These are phyloP conservation scores for Entomortierella beljakovae DNA, from an alignment of 192 early-diverging fungal species.

Conservation along the genomic window DNA sequence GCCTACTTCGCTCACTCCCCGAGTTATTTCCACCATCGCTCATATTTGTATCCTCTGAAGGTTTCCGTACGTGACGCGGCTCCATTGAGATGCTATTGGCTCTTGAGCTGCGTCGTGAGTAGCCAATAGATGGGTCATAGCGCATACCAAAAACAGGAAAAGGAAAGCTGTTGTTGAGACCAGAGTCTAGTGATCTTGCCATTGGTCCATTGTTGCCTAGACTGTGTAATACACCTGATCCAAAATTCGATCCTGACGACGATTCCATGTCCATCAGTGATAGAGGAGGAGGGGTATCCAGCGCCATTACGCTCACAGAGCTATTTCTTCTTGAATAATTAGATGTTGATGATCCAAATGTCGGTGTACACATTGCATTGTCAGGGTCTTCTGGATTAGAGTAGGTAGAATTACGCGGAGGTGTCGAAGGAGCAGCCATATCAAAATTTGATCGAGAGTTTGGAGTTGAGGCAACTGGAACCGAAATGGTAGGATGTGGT, in stretches of 20 bases:
- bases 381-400: constrained; percentile 45
- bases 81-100: constrained; percentile 51
- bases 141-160: constrained; percentile 42
- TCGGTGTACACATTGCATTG: constrained; percentile 51
- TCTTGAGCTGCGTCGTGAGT: constrained; percentile 43
- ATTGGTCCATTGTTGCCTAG: not conserved
- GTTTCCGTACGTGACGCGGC: constrained; percentile 36
- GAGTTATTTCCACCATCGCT: constrained; percentile 53
- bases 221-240: constrained; percentile 7
- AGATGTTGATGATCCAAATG: constrained; percentile 35
- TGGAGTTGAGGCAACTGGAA: constrained; percentile 23
- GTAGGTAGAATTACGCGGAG: constrained; percentile 37
- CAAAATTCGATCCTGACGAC: constrained; percentile 36
- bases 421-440: constrained; percentile 42
- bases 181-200: not conserved
- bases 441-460: constrained; percentile 26
- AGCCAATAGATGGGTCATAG: not conserved
- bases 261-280: constrained; percentile 49
- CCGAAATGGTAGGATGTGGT: constrained; percentile 47
- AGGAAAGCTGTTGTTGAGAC: constrained; percentile 20
- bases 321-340: constrained; percentile 40
- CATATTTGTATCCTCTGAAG: constrained; percentile 48
- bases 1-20: constrained; percentile 43
- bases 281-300: constrained; percentile 48
- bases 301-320: constrained; percentile 42